Evolutionary conservation across 257 asterid genomes (phyloP).

Genomic region (Nicotiana noctiflora): DNA sequence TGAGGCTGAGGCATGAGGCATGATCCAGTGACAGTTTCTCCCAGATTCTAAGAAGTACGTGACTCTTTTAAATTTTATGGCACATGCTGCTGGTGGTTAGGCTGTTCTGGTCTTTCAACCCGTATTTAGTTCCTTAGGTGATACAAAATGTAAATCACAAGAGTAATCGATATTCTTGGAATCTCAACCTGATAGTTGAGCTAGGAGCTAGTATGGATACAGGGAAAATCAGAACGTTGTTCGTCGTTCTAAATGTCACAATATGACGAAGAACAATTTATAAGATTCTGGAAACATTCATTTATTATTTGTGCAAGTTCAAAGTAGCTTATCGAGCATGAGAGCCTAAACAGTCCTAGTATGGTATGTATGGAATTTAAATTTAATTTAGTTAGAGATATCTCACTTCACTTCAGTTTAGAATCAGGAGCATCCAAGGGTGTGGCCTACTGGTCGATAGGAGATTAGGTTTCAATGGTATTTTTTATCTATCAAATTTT

Average conservation of each 20-base stretch:
- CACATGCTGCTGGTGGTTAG: background rate
- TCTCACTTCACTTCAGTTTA: background rate
- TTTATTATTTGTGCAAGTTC: background rate
- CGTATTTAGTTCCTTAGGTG: background rate
- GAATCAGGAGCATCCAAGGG: background rate
- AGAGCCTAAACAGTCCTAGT: background rate
- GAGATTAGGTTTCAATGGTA: no score
- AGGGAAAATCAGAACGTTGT: background rate
- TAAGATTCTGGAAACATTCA: slow-evolving; percentile 3
- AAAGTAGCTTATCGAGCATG: background rate
- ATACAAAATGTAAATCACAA: background rate
- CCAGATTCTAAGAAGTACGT: background rate
- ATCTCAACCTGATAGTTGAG: background rate
- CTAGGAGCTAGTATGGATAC: background rate
- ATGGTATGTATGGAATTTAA: background rate
- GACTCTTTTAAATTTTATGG: background rate
- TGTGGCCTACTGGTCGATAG: background rate
- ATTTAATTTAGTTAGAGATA: background rate
- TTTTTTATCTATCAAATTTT: no score
- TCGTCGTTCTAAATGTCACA: background rate
- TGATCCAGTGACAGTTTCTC: background rate
- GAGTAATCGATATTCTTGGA: background rate
- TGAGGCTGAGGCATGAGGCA: slow-evolving; percentile 38
- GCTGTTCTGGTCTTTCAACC: background rate
- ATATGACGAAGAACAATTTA: background rate